These are phyloP conservation scores for Fusarium domesticum DNA, from an alignment of 2,329 filamentous ascomycete species.

Conservation along the genomic window DNA sequence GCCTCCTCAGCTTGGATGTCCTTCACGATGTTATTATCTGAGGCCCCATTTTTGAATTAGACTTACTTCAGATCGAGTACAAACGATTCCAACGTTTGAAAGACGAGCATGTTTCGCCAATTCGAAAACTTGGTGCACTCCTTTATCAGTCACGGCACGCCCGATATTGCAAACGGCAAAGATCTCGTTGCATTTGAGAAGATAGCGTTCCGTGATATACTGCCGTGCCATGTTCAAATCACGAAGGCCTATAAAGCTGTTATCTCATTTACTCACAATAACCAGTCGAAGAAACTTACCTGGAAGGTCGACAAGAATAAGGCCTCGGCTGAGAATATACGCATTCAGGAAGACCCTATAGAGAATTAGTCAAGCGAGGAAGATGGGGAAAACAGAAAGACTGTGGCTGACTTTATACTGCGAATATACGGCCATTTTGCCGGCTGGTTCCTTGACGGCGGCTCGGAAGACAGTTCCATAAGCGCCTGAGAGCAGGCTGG, in stretches of 20 bases:
- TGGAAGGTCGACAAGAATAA: slow-evolving; percentile 48
- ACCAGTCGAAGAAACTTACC: slow-evolving; percentile 29
- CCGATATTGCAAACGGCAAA: slow-evolving; percentile 43
- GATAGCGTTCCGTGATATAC: slow-evolving; percentile 44
- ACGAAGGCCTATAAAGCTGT: slow-evolving; percentile 37
- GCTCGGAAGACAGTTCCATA: slow-evolving; percentile 38
- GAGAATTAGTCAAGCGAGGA: slow-evolving; percentile 11
- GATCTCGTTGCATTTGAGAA: slow-evolving; percentile 46
- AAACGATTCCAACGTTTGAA: slow-evolving; percentile 43
- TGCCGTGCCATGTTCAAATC: slow-evolving; percentile 45
- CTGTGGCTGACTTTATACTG: slow-evolving; percentile 39
- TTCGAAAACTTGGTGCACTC: slow-evolving; percentile 40
- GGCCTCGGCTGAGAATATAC: slow-evolving; percentile 46
- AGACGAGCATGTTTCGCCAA: slow-evolving; percentile 38
- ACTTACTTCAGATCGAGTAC: slow-evolving; percentile 42
- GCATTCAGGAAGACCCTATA: slow-evolving; percentile 43
- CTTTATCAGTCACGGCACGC: slow-evolving; percentile 41
- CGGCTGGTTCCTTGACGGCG: slow-evolving; percentile 9
- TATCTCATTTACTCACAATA: not conserved
- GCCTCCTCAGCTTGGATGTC: slow-evolving; percentile 35
- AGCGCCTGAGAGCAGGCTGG: slow-evolving; percentile 36
- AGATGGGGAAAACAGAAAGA: no score
- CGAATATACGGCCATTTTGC: slow-evolving; percentile 44
- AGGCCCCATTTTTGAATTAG: rapidly evolving
- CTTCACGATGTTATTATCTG: slow-evolving; percentile 6